Base-by-base conservation (phyloP, 208 protist genomes). In the Leishmania mexicana region DNA sequence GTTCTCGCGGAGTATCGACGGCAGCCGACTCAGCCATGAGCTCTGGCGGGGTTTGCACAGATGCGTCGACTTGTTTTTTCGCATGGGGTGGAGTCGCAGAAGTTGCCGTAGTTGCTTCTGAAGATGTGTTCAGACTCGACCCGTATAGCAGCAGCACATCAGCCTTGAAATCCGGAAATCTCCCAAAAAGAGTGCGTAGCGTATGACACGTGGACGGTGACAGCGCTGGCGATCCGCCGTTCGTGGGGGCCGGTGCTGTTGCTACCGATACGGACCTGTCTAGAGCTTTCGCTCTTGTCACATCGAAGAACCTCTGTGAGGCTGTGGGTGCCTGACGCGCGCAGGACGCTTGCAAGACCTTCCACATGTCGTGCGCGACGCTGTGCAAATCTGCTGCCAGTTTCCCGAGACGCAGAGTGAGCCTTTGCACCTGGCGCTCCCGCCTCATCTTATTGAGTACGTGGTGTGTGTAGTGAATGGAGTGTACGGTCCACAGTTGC, bases 401-500 rank as follows among this genome's bases (percentile, higher is more conserved):
- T 0, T 81, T 58, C 2, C 88, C 89, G 0, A 92, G 71, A 11
- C 73, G 70, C 5, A 38, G 54, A 19, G 78, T 13, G 1, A 90
- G 73, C 7, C 28, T 1, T 4, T 67, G 53, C 47, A 81, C 82
- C 28, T 76, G 79, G 0, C 65, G 68, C 38, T 74, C 67, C 1
- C 74, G 75, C 24, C 78, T 67, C 28, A 90, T 57, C 11, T 83
- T 76, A 28, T 58, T 75, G 19, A 94, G 70, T 7, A 94, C n/a
- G 76, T 94, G 83, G 35, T 81, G 72, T 28, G 87, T 84, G 78
- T 91, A 78, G 75, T 82, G 81, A 5, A 83, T 81, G 21, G 64
- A 74, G 35, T 81, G 85, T 15, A 87, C 85, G 3, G 90, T 90
- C 62, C 77, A 83, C 49, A 91, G 78, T 78, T 94, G 90, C 47